phyloP scores from a whole-genome alignment of 768 basidiomycete species.

The Flagelloscypha sp. region DNA sequence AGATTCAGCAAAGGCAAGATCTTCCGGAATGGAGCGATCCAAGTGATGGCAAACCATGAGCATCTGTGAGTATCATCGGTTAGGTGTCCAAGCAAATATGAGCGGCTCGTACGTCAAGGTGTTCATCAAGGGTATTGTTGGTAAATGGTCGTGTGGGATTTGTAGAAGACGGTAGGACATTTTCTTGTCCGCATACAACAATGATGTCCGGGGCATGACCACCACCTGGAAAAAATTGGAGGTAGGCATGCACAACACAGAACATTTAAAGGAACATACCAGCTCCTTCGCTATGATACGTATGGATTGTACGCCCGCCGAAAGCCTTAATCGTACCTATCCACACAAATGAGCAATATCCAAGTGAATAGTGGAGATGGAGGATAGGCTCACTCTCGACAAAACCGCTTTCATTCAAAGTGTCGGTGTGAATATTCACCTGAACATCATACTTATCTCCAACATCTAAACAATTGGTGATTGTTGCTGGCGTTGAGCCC shows the following conservation, averaged over 20 bases:
- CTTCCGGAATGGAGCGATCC: constrained; percentile 85
- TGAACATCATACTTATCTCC: constrained; percentile 93
- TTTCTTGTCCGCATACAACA: constrained; percentile 82
- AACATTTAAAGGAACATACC: constrained; percentile 31
- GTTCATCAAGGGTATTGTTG: constrained; percentile 89
- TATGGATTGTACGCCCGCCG: constrained; percentile 86
- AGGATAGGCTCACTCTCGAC: constrained; percentile 63
- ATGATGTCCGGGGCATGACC: constrained; percentile 99
- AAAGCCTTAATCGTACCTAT: constrained; percentile 85
- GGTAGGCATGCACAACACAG: not conserved
- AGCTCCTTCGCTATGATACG: constrained; percentile 95
- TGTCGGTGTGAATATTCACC: constrained; percentile 96
- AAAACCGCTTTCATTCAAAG: constrained; percentile 94
- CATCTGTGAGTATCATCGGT: constrained; percentile 54
- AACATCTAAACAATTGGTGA: constrained; percentile 67
- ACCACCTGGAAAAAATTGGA: constrained; percentile 43
- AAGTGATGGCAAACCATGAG: constrained; percentile 99
- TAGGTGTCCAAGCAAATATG: not conserved
- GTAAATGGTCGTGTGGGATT: constrained; percentile 94
- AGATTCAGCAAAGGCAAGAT: constrained; percentile 92
- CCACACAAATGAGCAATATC: constrained; percentile 7
- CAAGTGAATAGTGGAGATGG: not conserved
- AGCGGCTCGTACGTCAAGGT: constrained; percentile 70
- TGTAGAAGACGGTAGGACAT: constrained; percentile 93
- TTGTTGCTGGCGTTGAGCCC: constrained; percentile 84